Evolutionary conservation across 1,139 yeast genomes (phyloP).

Genomic region (Debaryomyces udenii): DNA sequence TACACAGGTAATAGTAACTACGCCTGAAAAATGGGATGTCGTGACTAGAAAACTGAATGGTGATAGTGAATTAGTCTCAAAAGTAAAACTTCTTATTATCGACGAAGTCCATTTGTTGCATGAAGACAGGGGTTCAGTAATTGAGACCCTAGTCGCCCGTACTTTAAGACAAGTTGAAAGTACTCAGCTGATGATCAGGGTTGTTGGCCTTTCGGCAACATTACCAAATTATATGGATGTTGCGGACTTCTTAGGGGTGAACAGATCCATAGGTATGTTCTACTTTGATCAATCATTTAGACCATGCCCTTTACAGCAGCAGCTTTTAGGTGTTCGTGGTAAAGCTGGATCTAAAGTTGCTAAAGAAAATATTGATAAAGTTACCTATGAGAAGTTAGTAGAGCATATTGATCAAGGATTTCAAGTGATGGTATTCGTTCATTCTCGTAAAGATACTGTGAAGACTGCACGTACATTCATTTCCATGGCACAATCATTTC

Average conservation of each 20-base stretch:
- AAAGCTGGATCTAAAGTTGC: constrained; percentile 72
- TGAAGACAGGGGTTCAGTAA: constrained; percentile 97
- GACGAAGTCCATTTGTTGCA: constrained; percentile 97
- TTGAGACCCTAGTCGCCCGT: constrained; percentile 93
- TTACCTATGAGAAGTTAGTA: constrained; percentile 74
- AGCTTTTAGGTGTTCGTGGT: constrained; percentile 83
- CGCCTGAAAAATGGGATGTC: constrained; percentile 99
- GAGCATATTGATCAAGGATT: constrained; percentile 70
- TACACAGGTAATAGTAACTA: constrained; percentile 92
- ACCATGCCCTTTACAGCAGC: constrained; percentile 92
- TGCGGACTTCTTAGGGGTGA: constrained; percentile 93
- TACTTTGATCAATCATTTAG: constrained; percentile 92
- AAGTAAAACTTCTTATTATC: constrained; percentile 81
- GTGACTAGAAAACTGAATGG: constrained; percentile 89
- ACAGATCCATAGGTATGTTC: constrained; percentile 86
- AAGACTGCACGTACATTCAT: constrained; percentile 78
- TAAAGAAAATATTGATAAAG: constrained; percentile 73
- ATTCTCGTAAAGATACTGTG: constrained; percentile 90
- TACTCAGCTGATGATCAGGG: constrained; percentile 90
- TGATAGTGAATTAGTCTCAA: constrained; percentile 82
- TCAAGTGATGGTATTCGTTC: constrained; percentile 97
- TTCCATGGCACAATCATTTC: constrained; percentile 63
- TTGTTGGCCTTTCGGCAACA: constrained; percentile 96
- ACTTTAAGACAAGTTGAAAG: constrained; percentile 94
- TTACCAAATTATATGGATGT: constrained; percentile 93